A percentile compares a stretch with the other conserved stretches of the same genome.
These are phyloP conservation scores for Mycena olivaceomarginata DNA, from an alignment of 768 basidiomycete species.

Conservation along the genomic window DNA sequence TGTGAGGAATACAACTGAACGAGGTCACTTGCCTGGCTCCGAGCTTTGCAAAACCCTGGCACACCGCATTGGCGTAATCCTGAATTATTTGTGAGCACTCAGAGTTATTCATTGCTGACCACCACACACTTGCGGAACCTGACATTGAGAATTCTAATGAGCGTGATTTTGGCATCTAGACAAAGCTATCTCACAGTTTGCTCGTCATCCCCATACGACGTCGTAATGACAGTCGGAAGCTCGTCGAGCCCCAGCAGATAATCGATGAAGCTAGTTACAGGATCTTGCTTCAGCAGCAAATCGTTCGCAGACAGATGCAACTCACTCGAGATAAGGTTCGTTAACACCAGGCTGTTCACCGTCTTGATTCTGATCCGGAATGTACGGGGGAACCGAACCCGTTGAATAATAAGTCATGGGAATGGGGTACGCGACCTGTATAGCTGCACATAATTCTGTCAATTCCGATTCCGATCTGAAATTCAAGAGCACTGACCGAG, in stretches of 20 bases:
- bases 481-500: slow-evolving; percentile 58
- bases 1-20: too few species aligned
- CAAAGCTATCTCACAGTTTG: slow-evolving; percentile 15
- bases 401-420: slow-evolving; percentile 65
- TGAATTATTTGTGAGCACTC: slow-evolving; percentile 51
- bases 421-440: slow-evolving; percentile 68
- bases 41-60: slow-evolving; percentile 64
- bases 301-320: not conserved
- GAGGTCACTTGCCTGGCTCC: slow-evolving; percentile 56
- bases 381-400: slow-evolving; percentile 65
- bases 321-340: slow-evolving; percentile 62
- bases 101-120: not conserved
- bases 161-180: not conserved
- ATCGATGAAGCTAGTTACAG: slow-evolving; percentile 54
- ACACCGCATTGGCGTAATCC: slow-evolving; percentile 62
- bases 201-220: slow-evolving; percentile 62
- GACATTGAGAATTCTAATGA: not conserved
- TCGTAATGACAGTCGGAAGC: slow-evolving; percentile 62
- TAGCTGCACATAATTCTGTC: slow-evolving; percentile 46
- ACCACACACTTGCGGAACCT: slow-evolving; percentile 34
- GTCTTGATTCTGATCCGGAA: slow-evolving; percentile 52
- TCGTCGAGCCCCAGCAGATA: slow-evolving; percentile 54
- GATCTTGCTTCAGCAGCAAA: not conserved
- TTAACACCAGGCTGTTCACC: slow-evolving; percentile 54
- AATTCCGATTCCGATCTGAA: slow-evolving; percentile 46